These are phyloP conservation scores for Penicillium atrosanguineum DNA, from an alignment of 495 filamentous ascomycete genomes.

Conservation along the genomic window DNA sequence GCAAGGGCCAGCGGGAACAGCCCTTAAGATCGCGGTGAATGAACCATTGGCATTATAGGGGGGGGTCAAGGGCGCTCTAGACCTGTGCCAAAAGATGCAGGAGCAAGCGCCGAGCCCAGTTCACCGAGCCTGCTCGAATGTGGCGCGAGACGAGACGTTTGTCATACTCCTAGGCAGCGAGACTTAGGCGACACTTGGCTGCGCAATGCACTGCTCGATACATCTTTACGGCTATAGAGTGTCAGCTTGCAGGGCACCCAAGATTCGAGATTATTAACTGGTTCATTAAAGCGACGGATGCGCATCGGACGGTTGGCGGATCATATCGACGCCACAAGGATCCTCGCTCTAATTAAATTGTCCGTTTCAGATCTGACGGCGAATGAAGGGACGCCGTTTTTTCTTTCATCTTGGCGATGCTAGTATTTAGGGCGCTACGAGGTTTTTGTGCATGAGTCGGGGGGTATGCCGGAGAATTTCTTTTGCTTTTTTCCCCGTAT, in stretches of 20 bases:
- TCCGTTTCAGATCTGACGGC: slow-evolving; percentile 3
- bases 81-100: not conserved
- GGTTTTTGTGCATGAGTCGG: not conserved
- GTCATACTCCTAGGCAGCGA: not conserved
- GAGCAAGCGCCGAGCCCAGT: not conserved
- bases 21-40: too few relatives aligned
- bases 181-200: too few relatives aligned
- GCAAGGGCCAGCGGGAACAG: not conserved
- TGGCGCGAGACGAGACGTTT: not conserved
- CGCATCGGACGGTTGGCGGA: not conserved
- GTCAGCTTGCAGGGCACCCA: not conserved
- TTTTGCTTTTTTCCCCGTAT: not conserved
- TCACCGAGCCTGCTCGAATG: not conserved
- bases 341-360: slow-evolving; percentile 1
- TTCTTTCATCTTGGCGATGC: not conserved
- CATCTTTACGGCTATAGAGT: not conserved
- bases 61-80: not conserved
- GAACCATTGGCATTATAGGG: too few relatives aligned
- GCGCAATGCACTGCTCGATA: not conserved
- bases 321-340: slow-evolving; percentile 7
- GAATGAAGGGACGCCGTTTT: not conserved
- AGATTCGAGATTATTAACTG: not conserved
- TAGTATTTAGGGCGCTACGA: not conserved
- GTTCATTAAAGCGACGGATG: not conserved
- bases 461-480: not conserved